Base-by-base conservation (phyloP, 805 yeast genomes). In the Ogataea kodamae region DNA sequence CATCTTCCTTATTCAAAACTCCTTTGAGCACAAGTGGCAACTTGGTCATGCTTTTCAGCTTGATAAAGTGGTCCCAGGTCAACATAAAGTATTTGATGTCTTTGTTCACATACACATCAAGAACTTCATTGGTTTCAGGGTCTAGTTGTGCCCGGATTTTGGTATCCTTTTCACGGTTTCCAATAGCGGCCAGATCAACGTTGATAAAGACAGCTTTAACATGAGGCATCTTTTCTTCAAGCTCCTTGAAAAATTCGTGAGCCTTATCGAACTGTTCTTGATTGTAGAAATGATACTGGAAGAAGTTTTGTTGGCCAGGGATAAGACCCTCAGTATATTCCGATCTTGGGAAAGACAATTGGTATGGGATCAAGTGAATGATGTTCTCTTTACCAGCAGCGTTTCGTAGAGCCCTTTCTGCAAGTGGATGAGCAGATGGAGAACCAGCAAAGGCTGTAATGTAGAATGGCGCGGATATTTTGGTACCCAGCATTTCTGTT, bases 371-470 rank as follows among this genome's bases (percentile, higher is more conserved):
- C 92, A 89, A 81, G 58, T 89, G 95, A 26, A 81, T 75, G 19
- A 78, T 61, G n/a, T 61, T 70, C 30, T 84, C 81, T 30, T 68
- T 67, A 18, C 74, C 84, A 15, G 90, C 80, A 4, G 84, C 86
- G 46, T 76, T 65, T 3, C 95, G 78, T 35, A 90, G 67, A 13
- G 78, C 83, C 38, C 69, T 72, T 58, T 90, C 97, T 21, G 96
- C 97, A 25, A 83, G 94, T 2, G 83, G 82, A 52, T 89, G 88
- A 4, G 96, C 96, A 49, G 88, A 68, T 48, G 76, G 79, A 23
- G 94, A 90, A 28, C 88, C 71, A 0, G 97, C 96, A 18, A 96
- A 85, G 0, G 97, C 96, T 11, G 92, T 74, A 35, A 82, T 75
- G 52, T 88, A 89, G 54, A 90, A 85, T 9, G 97, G 97, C 4